Conservation (phyloP, 2,329 filamentous ascomycete genomes). For the Xylariaceae sp. region DNA sequence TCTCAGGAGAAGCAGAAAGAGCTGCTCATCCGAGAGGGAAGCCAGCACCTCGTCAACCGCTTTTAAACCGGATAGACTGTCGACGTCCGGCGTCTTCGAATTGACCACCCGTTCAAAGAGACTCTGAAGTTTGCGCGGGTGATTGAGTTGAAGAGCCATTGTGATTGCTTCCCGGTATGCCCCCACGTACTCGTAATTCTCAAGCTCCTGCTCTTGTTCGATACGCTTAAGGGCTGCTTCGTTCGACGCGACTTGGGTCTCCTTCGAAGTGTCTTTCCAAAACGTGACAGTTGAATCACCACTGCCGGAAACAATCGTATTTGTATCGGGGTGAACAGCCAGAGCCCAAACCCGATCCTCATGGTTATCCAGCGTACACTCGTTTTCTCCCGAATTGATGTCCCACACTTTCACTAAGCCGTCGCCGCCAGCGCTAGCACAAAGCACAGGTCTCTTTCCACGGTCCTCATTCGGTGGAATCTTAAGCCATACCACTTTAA, state of each 20-base stretch:
- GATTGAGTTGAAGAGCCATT: slow-evolving; percentile 89
- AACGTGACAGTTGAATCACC: slow-evolving; percentile 93
- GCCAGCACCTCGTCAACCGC: slow-evolving; percentile 83
- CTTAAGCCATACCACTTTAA: slow-evolving; percentile 89
- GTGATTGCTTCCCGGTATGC: slow-evolving; percentile 93
- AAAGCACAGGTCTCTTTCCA: slow-evolving; percentile 64
- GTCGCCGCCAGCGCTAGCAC: slow-evolving; percentile 89
- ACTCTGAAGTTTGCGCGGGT: slow-evolving; percentile 81
- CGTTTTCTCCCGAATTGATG: slow-evolving; percentile 78
- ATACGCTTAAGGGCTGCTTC: slow-evolving; percentile 77
- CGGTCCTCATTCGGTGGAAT: slow-evolving; percentile 53
- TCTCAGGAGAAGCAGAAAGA: slow-evolving; percentile 79
- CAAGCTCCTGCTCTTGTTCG: slow-evolving; percentile 90
- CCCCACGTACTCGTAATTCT: slow-evolving; percentile 86
- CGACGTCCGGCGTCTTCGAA: slow-evolving; percentile 59
- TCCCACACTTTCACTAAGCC: slow-evolving; percentile 98
- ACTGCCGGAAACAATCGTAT: slow-evolving; percentile 84
- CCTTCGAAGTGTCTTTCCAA: slow-evolving; percentile 88
- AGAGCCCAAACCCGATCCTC: slow-evolving; percentile 94
- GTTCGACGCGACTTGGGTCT: slow-evolving; percentile 75
- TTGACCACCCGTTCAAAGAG: slow-evolving; percentile 82
- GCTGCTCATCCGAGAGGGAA: slow-evolving; percentile 79
- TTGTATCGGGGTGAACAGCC: slow-evolving; percentile 67
- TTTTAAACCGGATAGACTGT: slow-evolving; percentile 64
- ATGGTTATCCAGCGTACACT: slow-evolving; percentile 93